Base-by-base conservation (phyloP, 495 filamentous ascomycete genomes). In the Parachaetomium inaequale region DNA sequence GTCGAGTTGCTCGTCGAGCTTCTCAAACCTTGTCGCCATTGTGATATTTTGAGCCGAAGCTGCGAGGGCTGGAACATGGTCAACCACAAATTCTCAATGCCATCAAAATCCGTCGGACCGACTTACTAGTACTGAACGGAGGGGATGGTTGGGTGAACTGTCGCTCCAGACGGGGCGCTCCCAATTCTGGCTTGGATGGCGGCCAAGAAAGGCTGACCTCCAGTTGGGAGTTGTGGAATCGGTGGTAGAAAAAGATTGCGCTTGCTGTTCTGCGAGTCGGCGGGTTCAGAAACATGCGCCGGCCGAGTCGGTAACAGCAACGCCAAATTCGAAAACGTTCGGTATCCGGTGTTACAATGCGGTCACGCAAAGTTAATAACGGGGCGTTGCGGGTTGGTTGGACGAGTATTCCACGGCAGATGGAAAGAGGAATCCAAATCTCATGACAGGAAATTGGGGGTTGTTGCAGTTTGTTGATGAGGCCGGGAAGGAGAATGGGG, bases 11-110 rank as follows among this genome's bases (percentile, higher is more conserved):
- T 43, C 59, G 10, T 72, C 70, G n/a, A 71, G 43, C 63, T 56
- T 69, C 49, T 73, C 69, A 25, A 70, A 46, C 14, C 63, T 61
- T 23, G 52, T 59, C 19, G 69, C 62, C 71, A 73, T 73, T 11
- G 12, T 59, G 46, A 38, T 45, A 17, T 8, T 43, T 46, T 40
- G 28, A 45, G 8, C 11, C 51, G 3, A 46, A 19, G 25, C 10
- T 26, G 17, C 15, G 11, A 11, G 17, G 5, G 11, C 8, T n/a
- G 26, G 21, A 21, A 23, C 11, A 25, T 12, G 34, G 40, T 55
- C 19, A 59, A 42, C 50, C 47, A 32, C 26, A 19, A 38, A 29
- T 11, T 40, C 2, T 12, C 21, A 29, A 45, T 31, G 50, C 25
- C 15, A 52, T 21, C 11, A 8, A 7, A 32, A 7, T 10, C 7